Conservation (phyloP, 2,329 filamentous ascomycete genomes). For the Peltaster fructicola region DNA sequence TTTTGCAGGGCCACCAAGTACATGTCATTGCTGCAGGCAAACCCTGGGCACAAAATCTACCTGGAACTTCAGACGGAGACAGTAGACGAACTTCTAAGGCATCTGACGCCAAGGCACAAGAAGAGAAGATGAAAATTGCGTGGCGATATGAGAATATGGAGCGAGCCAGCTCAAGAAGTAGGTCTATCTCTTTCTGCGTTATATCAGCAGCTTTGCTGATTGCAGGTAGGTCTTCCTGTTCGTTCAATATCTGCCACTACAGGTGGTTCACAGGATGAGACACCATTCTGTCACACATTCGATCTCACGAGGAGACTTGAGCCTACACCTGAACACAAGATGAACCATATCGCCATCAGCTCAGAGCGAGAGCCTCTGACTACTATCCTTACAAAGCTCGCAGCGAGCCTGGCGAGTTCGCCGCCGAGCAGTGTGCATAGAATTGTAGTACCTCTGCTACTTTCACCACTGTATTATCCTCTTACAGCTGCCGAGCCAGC, state of each 20-base stretch:
- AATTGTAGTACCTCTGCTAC: constrained; percentile 64
- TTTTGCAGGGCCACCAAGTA: constrained; percentile 77
- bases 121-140: constrained; percentile 92
- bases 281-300: constrained; percentile 33
- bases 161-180: constrained; percentile 51
- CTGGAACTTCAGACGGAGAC: constrained; percentile 41
- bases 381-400: constrained; percentile 43
- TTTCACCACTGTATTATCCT: constrained; percentile 74
- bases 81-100: constrained; percentile 21
- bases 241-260: constrained; percentile 7
- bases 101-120: constrained; percentile 17
- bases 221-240: constrained; percentile 13
- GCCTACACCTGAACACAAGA: constrained; percentile 22
- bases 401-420: constrained; percentile 37
- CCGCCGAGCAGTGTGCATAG: constrained; percentile 52
- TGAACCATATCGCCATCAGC: constrained; percentile 38
- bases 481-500: constrained; percentile 50
- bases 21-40: constrained; percentile 70
- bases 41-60: constrained; percentile 67
- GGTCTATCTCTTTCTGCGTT: constrained; percentile 13
- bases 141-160: constrained; percentile 88
- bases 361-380: constrained; percentile 45
- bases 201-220: not conserved
- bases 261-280: constrained; percentile 4
- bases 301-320: constrained; percentile 33